Base-by-base conservation (phyloP, 1,284 basidiomycete species). In the Meripilus lineatus region DNA sequence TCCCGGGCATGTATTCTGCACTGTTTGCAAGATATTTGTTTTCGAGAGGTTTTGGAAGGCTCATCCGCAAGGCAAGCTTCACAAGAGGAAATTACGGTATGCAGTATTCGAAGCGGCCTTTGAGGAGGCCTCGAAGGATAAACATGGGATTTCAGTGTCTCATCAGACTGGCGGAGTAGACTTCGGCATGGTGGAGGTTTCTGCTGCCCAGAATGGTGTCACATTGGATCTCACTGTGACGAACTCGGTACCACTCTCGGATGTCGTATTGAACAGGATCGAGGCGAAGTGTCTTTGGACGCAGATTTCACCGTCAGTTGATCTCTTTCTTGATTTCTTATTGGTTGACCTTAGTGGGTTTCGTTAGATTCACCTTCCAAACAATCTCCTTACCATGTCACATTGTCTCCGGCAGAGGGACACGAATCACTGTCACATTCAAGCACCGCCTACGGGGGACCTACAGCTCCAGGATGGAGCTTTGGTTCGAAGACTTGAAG, bases 1-100 rank as follows among this genome's bases (percentile, higher is more conserved):
- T 15, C 26, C 36, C 74, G 1, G 85, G 81, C 0, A 84, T 79
- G 40, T 67, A 78, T 3, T 80, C 78, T 3, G 76, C 80, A 0
- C 73, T 75, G 0, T 71, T 82, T 30, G 67, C 70, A 3, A 40
- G 20, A 21, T 28, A 36, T 44, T 18, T 11, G 37, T 28, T 14
- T 21, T 14, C 34, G 35, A 13, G 26, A 39, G 13, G 14, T 20
- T 28, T 21, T 45, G 43, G 43, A 24, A 11, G 25, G 25, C 21
- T 3, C 51, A 53, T 33, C 25, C 50, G 2, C 26, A 32, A 17
- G 43, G 47, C 8, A 24, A 15, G n/a, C 42, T 42, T 2, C 51
- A 53, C 34, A 44, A 36, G 1, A 45, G 40, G 24, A 26, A 37
- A 13, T 18, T 38, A 26, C 20, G 30, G 6, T 49, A 51, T 32